Base-by-base conservation (phyloP, 306 rosid species). In the Styphnolobium japonicum region DNA sequence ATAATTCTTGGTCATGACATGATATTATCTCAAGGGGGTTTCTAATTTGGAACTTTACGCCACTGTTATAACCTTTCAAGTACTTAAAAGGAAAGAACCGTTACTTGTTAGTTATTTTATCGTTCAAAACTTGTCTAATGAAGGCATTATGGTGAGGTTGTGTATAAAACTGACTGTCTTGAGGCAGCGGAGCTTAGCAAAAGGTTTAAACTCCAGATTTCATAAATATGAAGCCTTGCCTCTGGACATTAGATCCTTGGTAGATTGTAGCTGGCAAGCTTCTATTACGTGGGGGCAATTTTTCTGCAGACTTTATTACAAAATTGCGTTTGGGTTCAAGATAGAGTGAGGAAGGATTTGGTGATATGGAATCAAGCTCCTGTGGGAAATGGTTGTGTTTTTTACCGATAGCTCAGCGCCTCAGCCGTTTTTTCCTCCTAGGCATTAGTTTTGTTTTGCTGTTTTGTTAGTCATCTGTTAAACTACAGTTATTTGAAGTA, bases 41-140 rank as follows among this genome's bases (percentile, higher is more conserved):
- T 56, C 56, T 73, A 19, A 9, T 67, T 73, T 78, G 77, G 75
- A 46, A 39, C 71, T 21, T 25, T 42, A 42, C 57, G 37, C 45
- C 18, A 42, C 11, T 51, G 19, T 31, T 10, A 58, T 29, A 29
- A 48, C 78, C 73, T 55, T 31, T 78, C n/a, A 58, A 65, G 10
- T 7, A 39, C 27, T 46, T 16, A 5, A 49, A n/a, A 34, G 37
- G 36, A 36, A 49, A 55, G 9, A 49, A 10, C 7, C 4, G 23
- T 12, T 63, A 16, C 15, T 62, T 52, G 16, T 9, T 70, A 33
- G n/a, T 49, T 18, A n/a, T 18, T 40, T 40, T 16, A 18, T 58
- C 27, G 45, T 78, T 39, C 67, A 80, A 63, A 52, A 12, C 39
- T 49, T 40, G 68, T 40, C 46, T 7, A 52, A 34, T 51, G 18